Conservation (phyloP, 345 rosid species). For the Moricandia moricandioides region DNA sequence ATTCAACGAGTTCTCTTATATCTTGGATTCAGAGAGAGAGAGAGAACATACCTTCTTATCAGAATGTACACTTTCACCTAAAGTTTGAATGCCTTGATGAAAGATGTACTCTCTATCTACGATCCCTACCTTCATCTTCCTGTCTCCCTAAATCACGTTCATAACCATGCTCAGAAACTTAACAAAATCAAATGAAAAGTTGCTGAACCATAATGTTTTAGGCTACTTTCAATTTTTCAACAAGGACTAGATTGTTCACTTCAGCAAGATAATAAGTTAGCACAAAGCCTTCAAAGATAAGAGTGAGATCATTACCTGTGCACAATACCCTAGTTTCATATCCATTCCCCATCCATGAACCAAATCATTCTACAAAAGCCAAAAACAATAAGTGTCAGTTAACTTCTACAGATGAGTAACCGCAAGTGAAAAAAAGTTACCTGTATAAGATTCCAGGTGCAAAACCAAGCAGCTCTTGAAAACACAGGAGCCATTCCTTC, state of each 20-base stretch:
- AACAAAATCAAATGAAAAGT: neutral
- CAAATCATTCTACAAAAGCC: conserved; percentile 73
- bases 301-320: conserved; percentile 60
- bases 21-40: neutral
- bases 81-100: conserved; percentile 84
- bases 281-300: neutral
- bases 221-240: neutral
- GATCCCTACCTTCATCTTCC: conserved; percentile 84
- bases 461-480: conserved; percentile 96
- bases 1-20: neutral
- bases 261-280: neutral
- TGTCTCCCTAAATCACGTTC: conserved; percentile 64
- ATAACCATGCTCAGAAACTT: neutral
- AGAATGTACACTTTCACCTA: conserved; percentile 61
- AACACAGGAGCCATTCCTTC: conserved; percentile 99
- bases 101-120: conserved; percentile 83
- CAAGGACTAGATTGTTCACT: neutral
- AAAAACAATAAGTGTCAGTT: neutral
- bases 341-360: conserved; percentile 99
- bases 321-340: conserved; percentile 97
- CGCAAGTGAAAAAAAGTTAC: conserved; percentile 36
- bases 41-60: conserved; percentile 46
- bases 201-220: neutral
- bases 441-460: conserved; percentile 99
- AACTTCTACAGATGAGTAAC: neutral